phyloP scores from a whole-genome alignment of 164 flowering plant species.

The Liquidambar formosana region DNA sequence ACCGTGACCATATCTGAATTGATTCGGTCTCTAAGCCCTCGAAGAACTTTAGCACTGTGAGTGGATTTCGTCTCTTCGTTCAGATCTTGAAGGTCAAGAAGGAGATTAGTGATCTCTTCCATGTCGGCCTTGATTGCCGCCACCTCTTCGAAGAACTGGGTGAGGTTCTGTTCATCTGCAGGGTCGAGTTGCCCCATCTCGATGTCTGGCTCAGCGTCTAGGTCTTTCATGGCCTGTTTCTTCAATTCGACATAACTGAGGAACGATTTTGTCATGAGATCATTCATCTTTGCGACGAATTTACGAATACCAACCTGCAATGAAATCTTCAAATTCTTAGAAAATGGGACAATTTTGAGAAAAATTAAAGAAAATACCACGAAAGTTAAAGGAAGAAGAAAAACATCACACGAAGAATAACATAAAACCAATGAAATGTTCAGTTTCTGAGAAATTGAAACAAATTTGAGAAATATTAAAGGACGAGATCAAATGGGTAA shows the following conservation, averaged over 20 bases:
- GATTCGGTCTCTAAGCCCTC: constrained; percentile 26
- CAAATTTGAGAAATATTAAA: background rate
- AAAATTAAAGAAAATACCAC: too few species aligned
- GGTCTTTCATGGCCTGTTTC: constrained; percentile 27
- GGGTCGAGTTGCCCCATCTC: constrained; percentile 24
- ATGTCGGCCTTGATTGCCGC: constrained; percentile 19
- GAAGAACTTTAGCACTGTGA: constrained; percentile 22
- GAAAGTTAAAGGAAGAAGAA: too few species aligned
- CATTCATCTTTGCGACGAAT: constrained; percentile 21
- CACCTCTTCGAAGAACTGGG: constrained; percentile 20
- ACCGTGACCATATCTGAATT: constrained; percentile 29
- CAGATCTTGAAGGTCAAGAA: constrained; percentile 20
- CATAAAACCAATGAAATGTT: background rate
- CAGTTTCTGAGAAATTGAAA: background rate
- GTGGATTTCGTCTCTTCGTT: constrained; percentile 26
- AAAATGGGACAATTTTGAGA: background rate
- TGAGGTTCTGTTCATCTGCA: constrained; percentile 17
- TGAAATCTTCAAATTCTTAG: background rate
- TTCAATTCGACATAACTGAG: constrained; percentile 27
- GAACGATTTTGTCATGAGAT: constrained; percentile 27
- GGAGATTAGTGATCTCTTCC: constrained; percentile 30
- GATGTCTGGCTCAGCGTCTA: constrained; percentile 11
- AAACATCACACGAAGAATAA: too few species aligned
- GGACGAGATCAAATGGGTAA: background rate
- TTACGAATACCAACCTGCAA: constrained; percentile 2